Conservation (phyloP, 768 basidiomycete species). For the Dioszegia aurantiaca region DNA sequence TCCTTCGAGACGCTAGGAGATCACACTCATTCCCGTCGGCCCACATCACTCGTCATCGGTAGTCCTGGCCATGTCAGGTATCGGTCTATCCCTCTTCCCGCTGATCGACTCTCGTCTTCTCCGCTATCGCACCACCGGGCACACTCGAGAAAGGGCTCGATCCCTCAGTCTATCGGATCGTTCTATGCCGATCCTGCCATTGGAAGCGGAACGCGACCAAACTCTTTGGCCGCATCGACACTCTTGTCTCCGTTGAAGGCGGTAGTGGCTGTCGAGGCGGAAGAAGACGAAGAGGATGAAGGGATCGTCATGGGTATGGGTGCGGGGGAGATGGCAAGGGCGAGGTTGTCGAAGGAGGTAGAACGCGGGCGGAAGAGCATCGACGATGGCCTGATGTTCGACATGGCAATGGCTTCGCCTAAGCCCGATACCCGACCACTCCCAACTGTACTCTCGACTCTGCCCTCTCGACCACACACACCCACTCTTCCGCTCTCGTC, state of each 20-base stretch:
- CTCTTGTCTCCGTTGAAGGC: slow-evolving; percentile 5
- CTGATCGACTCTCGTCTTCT: background rate
- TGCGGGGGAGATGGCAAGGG: background rate
- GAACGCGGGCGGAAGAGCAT: background rate
- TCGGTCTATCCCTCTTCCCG: background rate
- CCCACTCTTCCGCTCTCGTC: no score
- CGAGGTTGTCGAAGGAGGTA: background rate
- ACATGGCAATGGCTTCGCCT: background rate
- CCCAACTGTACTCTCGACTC: background rate
- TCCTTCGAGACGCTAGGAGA: slow-evolving; percentile 9
- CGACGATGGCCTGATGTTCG: background rate
- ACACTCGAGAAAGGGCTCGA: slow-evolving; percentile 13
- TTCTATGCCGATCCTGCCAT: slow-evolving; percentile 5
- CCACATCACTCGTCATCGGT: background rate
- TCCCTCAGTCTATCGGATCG: slow-evolving; percentile 22
- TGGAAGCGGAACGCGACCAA: slow-evolving; percentile 5
- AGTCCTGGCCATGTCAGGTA: background rate
- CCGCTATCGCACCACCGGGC: background rate
- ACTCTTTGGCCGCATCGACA: slow-evolving; percentile 2
- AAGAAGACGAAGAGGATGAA: background rate
- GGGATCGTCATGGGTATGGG: background rate
- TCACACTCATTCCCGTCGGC: background rate
- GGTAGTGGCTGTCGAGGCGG: background rate
- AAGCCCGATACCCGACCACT: background rate
- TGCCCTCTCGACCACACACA: no score